Base-by-base conservation (phyloP, 2,329 filamentous ascomycete species). In the Paecilomyces niveus region DNA sequence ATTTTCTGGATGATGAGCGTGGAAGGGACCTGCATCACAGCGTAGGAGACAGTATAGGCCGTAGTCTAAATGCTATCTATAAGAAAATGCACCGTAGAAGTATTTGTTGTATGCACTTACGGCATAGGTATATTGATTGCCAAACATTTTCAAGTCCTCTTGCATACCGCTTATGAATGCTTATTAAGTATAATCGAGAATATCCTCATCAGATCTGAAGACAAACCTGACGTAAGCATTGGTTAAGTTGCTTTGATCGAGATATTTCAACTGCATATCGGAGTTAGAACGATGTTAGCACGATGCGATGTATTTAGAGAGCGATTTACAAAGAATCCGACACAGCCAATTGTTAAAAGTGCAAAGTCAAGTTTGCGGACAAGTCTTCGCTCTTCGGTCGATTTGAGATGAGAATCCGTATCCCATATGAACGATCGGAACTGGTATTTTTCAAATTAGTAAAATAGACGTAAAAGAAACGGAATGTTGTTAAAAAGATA, bases 1-100 rank as follows among this genome's bases (percentile, higher is more conserved):
- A 72, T 63, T 21, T 65, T 63, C 54, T 71, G 68, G 10, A 71
- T 58, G 45, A 71, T 68, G 15, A 72, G 59, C 9, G 67, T 73
- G 54, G 62, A 66, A 8, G 70, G 70, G 18, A 71, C 64, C 58
- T 74, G 70, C 58, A 59, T 52, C 21, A 52, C 26, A 15, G 50
- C 67, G 66, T 70, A 63, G 10, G 58, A 56, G 50, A 66, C 54
- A 8, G 68, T 68, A 52, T 69, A 71, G 3, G 63, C 61, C 18
- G 58, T 60, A 10, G 11, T 52, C 50, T 52, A 29, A 22, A 26
- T 52, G 9, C 9, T 1, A 52, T 29, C 13, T 52, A 52, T 18
- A 8, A 52, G 10, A 52, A 29, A 52, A 18, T 52, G 13, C n/a
- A 52, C 24, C 1, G 5, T 15, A 54, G 18, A 21, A 21, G 6